These are phyloP conservation scores for Paramecium pentaurelia DNA, from an alignment of 73 alveolate genomes.

Conservation along the genomic window DNA sequence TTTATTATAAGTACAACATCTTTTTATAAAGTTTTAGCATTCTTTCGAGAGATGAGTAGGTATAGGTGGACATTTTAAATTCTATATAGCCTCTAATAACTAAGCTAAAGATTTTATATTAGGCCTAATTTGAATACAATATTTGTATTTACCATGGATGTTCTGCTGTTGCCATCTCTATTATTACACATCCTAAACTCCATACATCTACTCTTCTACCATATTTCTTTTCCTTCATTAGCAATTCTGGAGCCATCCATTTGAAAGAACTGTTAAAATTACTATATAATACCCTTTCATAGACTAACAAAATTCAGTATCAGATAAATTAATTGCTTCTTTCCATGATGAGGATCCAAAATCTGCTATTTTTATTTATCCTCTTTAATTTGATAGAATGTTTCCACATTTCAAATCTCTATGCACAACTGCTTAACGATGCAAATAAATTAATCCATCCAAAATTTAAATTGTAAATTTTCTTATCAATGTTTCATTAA, in stretches of 20 bases:
- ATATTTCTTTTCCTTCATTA: constrained; percentile 62
- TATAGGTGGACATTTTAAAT: constrained; percentile 54
- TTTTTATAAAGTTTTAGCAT: constrained; percentile 35
- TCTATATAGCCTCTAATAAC: neutral
- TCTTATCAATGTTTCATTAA: constrained; percentile 47
- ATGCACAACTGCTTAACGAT: constrained; percentile 38
- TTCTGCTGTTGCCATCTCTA: constrained; percentile 79
- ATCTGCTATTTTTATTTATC: constrained; percentile 49
- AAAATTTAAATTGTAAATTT: constrained; percentile 28
- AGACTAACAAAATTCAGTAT: constrained; percentile 53
- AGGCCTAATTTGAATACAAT: neutral
- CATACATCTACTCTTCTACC: constrained; percentile 78
- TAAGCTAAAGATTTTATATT: constrained; percentile 43
- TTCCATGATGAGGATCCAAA: constrained; percentile 56
- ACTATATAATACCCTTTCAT: constrained; percentile 49
- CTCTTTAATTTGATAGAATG: constrained; percentile 47
- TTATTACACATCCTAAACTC: constrained; percentile 85
- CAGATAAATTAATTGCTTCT: neutral
- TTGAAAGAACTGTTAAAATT: constrained; percentile 48
- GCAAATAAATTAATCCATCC: constrained; percentile 52
- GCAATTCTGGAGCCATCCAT: constrained; percentile 88
- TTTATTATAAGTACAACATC: constrained; percentile 50
- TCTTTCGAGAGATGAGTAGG: constrained; percentile 37
- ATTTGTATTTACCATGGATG: constrained; percentile 82
- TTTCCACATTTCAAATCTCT: constrained; percentile 62